Conservation (phyloP, 164 flowering plant species). For the Platanus orientalis region DNA sequence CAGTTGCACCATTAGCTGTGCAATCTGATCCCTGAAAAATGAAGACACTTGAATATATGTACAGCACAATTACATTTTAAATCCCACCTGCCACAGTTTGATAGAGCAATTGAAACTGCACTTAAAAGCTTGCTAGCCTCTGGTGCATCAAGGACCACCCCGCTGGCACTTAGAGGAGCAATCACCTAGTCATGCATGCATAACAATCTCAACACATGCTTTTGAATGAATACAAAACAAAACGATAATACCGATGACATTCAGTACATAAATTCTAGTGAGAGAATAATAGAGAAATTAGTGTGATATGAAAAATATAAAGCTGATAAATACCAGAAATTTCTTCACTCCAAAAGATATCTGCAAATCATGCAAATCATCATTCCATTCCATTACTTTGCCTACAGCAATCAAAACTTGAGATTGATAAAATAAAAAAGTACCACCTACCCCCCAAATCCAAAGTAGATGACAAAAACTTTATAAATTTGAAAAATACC, state of each 20-base stretch:
- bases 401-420: conserved; percentile 33
- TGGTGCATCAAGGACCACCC: conserved; percentile 93
- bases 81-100: conserved; percentile 81
- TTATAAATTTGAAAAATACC: conserved; percentile 37
- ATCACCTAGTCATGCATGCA: conserved; percentile 54
- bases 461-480: conserved; percentile 4
- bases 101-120: conserved; percentile 87
- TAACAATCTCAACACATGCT: background rate
- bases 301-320: background rate
- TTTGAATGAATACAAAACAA: background rate
- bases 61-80: conserved; percentile 11
- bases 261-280: too few relatives aligned
- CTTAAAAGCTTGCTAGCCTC: conserved; percentile 94
- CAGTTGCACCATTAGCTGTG: background rate
- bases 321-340: conserved; percentile 60
- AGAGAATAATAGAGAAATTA: background rate
- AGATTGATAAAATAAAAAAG: conserved; percentile 9
- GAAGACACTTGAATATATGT: background rate
- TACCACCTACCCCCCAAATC: background rate
- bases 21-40: background rate
- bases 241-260: background rate
- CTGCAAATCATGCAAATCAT: conserved; percentile 68
- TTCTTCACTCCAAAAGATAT: conserved; percentile 86
- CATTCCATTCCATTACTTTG: conserved; percentile 53
- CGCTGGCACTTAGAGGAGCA: conserved; percentile 91